These are phyloP conservation scores for Thermothielavioides terrestris DNA, from an alignment of 495 filamentous ascomycete species.

Conservation along the genomic window DNA sequence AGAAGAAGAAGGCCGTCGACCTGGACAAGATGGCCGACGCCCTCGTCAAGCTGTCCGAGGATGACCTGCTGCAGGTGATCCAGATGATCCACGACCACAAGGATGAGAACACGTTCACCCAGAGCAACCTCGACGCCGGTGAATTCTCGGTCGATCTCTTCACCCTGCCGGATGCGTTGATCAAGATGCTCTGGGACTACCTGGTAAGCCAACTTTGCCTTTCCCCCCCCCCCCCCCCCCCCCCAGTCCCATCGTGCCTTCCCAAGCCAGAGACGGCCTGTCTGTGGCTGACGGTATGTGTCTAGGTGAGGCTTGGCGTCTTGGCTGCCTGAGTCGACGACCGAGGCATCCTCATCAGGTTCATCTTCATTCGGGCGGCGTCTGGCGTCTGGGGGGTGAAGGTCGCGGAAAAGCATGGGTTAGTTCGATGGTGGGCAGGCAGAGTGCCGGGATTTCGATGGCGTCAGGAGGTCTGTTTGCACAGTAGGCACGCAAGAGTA, in stretches of 20 bases:
- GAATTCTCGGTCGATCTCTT: slow-evolving; percentile 99
- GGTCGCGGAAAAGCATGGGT: slow-evolving; percentile 7
- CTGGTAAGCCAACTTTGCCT: slow-evolving; percentile 27
- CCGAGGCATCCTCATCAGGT: background rate
- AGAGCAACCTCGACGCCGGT: slow-evolving; percentile 94
- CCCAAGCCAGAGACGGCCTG: no score
- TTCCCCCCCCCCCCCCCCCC: no score
- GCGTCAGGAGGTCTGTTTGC: no score
- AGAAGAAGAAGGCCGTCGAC: slow-evolving; percentile 82
- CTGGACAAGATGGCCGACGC: slow-evolving; percentile 92
- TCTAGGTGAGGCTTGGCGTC: slow-evolving; percentile 5
- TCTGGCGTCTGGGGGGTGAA: slow-evolving; percentile 7
- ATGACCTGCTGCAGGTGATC: slow-evolving; percentile 83
- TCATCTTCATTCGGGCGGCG: slow-evolving; percentile 11
- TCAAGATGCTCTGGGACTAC: slow-evolving; percentile 94
- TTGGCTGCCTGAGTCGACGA: background rate
- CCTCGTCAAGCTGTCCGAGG: slow-evolving; percentile 34
- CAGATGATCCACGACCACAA: slow-evolving; percentile 98
- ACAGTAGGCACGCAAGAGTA: no score
- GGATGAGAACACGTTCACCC: slow-evolving; percentile 81
- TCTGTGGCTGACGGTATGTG: background rate
- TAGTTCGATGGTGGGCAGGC: background rate
- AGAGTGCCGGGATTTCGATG: no score
- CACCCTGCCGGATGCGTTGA: slow-evolving; percentile 72
- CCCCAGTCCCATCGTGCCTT: no score